Conservation (phyloP, 2,329 filamentous ascomycete species). For the Cryphonectria naterciae region DNA sequence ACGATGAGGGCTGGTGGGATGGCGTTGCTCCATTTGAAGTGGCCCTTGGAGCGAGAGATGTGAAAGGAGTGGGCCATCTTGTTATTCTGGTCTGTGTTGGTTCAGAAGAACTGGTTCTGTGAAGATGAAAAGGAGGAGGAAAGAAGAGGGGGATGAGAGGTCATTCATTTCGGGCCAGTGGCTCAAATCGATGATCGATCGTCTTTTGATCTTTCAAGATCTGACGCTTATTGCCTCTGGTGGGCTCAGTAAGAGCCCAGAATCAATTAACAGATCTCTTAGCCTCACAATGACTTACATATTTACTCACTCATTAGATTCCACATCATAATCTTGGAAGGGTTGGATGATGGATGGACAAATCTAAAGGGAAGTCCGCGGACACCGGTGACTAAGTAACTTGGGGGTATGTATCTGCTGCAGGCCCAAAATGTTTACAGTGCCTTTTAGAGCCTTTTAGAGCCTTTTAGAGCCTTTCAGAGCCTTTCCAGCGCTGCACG, state of each 20-base stretch:
- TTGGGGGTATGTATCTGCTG: background rate
- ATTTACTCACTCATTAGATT: background rate
- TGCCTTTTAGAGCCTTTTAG: background rate
- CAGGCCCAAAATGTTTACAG: background rate
- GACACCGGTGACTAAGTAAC: background rate
- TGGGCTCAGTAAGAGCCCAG: background rate
- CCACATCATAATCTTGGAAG: background rate
- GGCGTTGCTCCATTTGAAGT: conserved; percentile 54
- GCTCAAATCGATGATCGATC: background rate
- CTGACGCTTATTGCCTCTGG: background rate
- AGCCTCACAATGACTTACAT: background rate
- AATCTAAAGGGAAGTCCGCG: background rate
- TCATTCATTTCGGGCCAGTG: background rate
- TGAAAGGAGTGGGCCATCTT: conserved; percentile 34
- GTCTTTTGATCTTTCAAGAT: background rate
- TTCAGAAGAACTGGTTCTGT: background rate
- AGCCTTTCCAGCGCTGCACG: background rate
- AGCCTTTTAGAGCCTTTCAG: background rate
- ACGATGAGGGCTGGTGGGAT: conserved; percentile 50
- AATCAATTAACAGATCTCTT: background rate
- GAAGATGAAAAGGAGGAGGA: too few species aligned
- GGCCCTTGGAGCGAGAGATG: conserved; percentile 38
- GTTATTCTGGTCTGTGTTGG: background rate
- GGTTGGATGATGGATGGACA: background rate
- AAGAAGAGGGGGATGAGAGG: background rate